These are phyloP conservation scores for Suillus luteus DNA, from an alignment of 768 basidiomycete species.

Conservation along the genomic window DNA sequence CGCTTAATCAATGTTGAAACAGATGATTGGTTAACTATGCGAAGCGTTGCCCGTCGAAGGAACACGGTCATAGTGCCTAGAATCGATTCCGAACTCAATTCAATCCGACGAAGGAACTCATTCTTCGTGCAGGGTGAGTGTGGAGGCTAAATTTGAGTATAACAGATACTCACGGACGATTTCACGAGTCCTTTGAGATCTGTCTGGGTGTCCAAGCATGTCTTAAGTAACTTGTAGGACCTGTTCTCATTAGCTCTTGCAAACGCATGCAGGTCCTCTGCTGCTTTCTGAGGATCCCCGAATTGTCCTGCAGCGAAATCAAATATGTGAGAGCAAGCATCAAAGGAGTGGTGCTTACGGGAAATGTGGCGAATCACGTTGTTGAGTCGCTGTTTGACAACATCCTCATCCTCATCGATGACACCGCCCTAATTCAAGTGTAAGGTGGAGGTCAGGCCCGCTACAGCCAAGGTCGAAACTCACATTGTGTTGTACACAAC, in stretches of 20 bases:
- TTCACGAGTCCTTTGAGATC: constrained; percentile 83
- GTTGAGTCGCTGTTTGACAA: constrained; percentile 56
- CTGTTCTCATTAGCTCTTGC: constrained; percentile 86
- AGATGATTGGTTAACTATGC: constrained; percentile 82
- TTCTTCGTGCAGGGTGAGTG: constrained; percentile 41
- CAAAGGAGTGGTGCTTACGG: constrained; percentile 42
- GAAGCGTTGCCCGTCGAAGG: constrained; percentile 68
- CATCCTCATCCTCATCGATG: constrained; percentile 81
- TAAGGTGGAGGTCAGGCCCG: constrained; percentile 6
- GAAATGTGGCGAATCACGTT: constrained; percentile 58
- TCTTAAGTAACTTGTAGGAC: constrained; percentile 82
- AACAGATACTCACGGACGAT: constrained; percentile 51
- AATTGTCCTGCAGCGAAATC: constrained; percentile 44
- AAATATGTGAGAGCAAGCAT: background rate
- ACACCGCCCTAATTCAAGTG: constrained; percentile 72
- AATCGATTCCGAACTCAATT: constrained; percentile 63
- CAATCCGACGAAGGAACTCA: constrained; percentile 78
- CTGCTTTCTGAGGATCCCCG: constrained; percentile 71
- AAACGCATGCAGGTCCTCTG: constrained; percentile 79
- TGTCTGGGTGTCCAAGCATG: constrained; percentile 80
- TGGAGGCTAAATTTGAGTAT: background rate
- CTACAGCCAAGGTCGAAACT: constrained; percentile 29
- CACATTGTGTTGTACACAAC: constrained; percentile 84
- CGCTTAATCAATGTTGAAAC: constrained; percentile 80
- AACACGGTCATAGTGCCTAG: constrained; percentile 69